Evolutionary conservation across 2,329 filamentous ascomycete genomes (phyloP).

Genomic region (Sclerotiophoma versabilis): DNA sequence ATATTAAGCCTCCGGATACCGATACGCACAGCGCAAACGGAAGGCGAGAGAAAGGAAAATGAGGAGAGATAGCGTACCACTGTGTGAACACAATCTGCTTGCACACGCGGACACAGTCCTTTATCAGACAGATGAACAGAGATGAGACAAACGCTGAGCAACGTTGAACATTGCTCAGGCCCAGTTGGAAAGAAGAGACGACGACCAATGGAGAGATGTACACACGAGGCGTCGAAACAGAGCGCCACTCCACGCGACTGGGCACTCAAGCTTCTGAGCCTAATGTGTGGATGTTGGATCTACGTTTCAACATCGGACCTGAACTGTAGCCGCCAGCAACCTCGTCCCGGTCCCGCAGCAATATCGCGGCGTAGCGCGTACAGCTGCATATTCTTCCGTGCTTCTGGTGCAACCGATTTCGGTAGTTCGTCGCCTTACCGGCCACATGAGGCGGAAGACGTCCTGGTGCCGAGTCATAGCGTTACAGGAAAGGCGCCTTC

Average conservation of each 20-base stretch:
- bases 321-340: slow-evolving; percentile 46
- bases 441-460: slow-evolving; percentile 21
- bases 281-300: slow-evolving; percentile 42
- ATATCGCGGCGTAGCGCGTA: slow-evolving; percentile 36
- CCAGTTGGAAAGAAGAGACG: slow-evolving; percentile 34
- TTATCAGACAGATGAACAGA: slow-evolving; percentile 42
- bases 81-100: slow-evolving; percentile 21
- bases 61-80: slow-evolving; percentile 25
- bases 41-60: slow-evolving; percentile 23
- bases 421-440: slow-evolving; percentile 21
- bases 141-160: slow-evolving; percentile 40
- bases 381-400: slow-evolving; percentile 27
- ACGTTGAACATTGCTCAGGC: slow-evolving; percentile 27
- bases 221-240: slow-evolving; percentile 42
- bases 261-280: slow-evolving; percentile 44
- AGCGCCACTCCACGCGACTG: slow-evolving; percentile 41
- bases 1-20: slow-evolving; percentile 22
- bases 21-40: slow-evolving; percentile 23
- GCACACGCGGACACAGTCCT: slow-evolving; percentile 32
- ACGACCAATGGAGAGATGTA: slow-evolving; percentile 44
- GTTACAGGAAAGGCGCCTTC: slow-evolving; percentile 28
- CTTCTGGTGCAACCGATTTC: slow-evolving; percentile 19
- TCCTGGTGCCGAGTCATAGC: slow-evolving; percentile 18
- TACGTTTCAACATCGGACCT: slow-evolving; percentile 46
- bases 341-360: slow-evolving; percentile 32